Base-by-base conservation (phyloP, 108 stramenopile species). In the Parietichytrium sp. region DNA sequence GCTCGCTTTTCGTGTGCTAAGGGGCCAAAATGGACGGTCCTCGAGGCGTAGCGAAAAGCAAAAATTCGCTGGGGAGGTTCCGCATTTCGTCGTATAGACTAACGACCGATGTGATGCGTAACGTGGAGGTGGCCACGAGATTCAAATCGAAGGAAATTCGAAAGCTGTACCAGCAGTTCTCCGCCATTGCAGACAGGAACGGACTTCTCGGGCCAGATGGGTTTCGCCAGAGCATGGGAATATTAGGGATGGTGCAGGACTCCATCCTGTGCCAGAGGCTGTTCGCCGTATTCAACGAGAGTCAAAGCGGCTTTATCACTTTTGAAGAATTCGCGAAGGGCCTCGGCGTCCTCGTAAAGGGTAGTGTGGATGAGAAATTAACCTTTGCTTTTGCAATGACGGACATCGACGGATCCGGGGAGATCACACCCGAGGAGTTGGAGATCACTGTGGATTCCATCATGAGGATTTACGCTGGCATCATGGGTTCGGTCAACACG, bases 181-280 rank as follows among this genome's bases (percentile, higher is more conserved):
- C 33, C 36, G 36, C 33, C n/a, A 72, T 72, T 31, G 55, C 55
- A 18, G 55, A 72, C 38, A 33, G 29, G 18, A 38, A 72, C 29
- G 55, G 55, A 6, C 33, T n/a, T n/a, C 38, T 72, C 30, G 55
- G 55, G 36, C 55, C 33, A 38, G 20, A 72, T 23, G 55, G 55
- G 12, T 72, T 72, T 31, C 20, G 55, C 7, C 55, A 72, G 55
- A 72, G 55, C 55, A 72, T 72, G 55, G 55, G 55, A 7, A 72
- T 72, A n/a, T 38, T 72, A 42, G 55, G 55, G 18, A 72, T 72
- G 55, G 55, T 72, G 55, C 55, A 72, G 55, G 55, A 72, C 29
- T 42, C 36, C 55, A 72, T 72, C 55, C 55, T 72, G 55, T 72
- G 55, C 55, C 55, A 72, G 38, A 16, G 55, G 55, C 38, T 72